Evolutionary conservation across 495 filamentous ascomycete genomes (phyloP).

Genomic region (Lindgomyces ingoldianus): DNA sequence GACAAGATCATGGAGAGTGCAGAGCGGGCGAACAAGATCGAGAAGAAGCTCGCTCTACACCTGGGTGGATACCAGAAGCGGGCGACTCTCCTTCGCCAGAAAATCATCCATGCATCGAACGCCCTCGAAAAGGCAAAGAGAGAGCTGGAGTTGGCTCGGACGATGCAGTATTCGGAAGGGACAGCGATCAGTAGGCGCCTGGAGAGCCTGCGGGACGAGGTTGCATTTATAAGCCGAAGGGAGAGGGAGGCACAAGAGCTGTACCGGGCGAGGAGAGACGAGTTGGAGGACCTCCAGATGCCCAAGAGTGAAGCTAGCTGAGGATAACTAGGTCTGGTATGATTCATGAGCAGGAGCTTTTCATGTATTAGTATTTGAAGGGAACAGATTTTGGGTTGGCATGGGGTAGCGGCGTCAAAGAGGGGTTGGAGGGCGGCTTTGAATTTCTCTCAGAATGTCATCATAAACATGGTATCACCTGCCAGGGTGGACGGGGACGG

Average conservation of each 20-base stretch:
- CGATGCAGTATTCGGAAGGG: conserved; percentile 74
- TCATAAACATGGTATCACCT: too few relatives aligned
- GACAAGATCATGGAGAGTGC: conserved; percentile 69
- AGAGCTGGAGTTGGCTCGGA: conserved; percentile 73
- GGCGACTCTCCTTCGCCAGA: conserved; percentile 74
- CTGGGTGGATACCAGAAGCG: conserved; percentile 90
- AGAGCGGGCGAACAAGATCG: conserved; percentile 76
- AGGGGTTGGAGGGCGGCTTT: too few relatives aligned
- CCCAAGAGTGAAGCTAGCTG: conserved; percentile 38
- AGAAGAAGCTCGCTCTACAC: conserved; percentile 88
- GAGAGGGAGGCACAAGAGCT: conserved; percentile 90
- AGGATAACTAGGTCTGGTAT: not conserved
- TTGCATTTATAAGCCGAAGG: conserved; percentile 74
- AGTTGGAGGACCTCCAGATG: conserved; percentile 64
- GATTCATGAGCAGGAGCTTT: not conserved
- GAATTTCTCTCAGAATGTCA: too few relatives aligned
- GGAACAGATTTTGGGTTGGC: not conserved
- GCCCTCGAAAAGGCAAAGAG: conserved; percentile 71
- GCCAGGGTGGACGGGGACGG: too few relatives aligned
- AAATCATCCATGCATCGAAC: conserved; percentile 77
- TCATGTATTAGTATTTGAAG: not conserved
- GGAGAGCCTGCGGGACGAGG: conserved; percentile 77
- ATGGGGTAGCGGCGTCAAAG: not conserved
- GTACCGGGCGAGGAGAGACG: conserved; percentile 73
- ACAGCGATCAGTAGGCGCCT: conserved; percentile 70